Evolutionary conservation across 2,329 filamentous ascomycete genomes (phyloP).

Genomic region (Onygenales sp.): DNA sequence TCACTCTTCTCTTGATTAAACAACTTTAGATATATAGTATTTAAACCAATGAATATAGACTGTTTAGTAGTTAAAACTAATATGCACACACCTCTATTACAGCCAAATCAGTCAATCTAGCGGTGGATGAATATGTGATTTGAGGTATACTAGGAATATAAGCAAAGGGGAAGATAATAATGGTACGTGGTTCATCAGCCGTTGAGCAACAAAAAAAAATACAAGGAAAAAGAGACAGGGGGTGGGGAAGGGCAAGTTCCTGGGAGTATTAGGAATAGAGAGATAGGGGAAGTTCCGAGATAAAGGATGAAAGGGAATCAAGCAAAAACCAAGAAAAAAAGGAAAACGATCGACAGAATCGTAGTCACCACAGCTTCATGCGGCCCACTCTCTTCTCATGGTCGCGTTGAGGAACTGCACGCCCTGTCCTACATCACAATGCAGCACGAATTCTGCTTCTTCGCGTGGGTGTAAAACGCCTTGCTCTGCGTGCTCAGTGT

Average conservation of each 20-base stretch:
- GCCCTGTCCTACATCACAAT: constrained; percentile 38
- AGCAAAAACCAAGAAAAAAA: neutral
- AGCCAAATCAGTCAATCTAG: too few relatives aligned
- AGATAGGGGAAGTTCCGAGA: neutral
- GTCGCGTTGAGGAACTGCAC: neutral
- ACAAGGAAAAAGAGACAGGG: neutral
- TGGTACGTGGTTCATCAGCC: neutral
- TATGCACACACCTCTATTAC: too few relatives aligned
- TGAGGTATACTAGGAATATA: too few relatives aligned
- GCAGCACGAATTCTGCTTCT: constrained; percentile 55
- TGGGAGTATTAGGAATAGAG: neutral
- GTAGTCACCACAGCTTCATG: too few relatives aligned
- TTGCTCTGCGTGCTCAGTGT: constrained; percentile 85
- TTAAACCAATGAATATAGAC: too few relatives aligned
- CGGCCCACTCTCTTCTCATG: neutral
- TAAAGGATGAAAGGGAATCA: neutral
- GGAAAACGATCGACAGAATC: neutral
- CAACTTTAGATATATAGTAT: too few relatives aligned
- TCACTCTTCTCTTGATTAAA: too few relatives aligned
- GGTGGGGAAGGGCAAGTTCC: neutral
- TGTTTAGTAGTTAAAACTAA: too few relatives aligned
- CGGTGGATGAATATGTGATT: too few relatives aligned
- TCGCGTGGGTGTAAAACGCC: constrained; percentile 80
- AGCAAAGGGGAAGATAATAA: too few relatives aligned
- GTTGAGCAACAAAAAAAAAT: neutral